phyloP scores from a whole-genome alignment of 768 basidiomycete genomes.

The Termitomyces sp. region DNA sequence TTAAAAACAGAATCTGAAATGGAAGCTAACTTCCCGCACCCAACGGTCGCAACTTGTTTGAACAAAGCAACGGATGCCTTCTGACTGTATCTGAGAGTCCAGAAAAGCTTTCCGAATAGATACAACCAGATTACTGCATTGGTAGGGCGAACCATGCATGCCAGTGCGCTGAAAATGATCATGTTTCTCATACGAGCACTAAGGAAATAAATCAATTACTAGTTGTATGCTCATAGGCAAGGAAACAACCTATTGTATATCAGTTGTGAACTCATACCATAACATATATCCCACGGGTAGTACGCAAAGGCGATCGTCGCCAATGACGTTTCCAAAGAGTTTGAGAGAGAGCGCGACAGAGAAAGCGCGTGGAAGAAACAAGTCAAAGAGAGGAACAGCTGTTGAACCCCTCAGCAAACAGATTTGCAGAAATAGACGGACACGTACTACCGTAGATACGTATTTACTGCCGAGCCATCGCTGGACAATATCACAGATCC shows the following conservation, averaged over 20 bases:
- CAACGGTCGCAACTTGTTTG: slow-evolving; percentile 32
- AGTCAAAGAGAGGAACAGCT: slow-evolving; percentile 78
- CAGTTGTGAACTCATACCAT: slow-evolving; percentile 27
- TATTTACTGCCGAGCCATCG: slow-evolving; percentile 53
- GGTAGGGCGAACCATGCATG: slow-evolving; percentile 84
- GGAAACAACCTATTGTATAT: slow-evolving; percentile 32
- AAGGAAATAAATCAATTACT: neutral
- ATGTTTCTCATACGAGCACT: slow-evolving; percentile 29
- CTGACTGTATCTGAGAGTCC: slow-evolving; percentile 37
- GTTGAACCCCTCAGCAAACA: slow-evolving; percentile 1
- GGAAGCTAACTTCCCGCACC: slow-evolving; percentile 32
- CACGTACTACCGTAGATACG: slow-evolving; percentile 57
- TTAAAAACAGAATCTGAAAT: neutral
- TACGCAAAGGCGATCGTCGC: slow-evolving; percentile 69
- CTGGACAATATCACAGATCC: slow-evolving; percentile 55
- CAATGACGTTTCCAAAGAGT: slow-evolving; percentile 87
- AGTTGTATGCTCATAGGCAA: neutral
- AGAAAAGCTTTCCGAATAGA: slow-evolving; percentile 54
- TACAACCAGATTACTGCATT: slow-evolving; percentile 84
- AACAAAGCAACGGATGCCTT: slow-evolving; percentile 26
- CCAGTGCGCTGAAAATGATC: slow-evolving; percentile 62
- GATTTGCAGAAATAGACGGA: neutral
- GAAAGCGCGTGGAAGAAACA: slow-evolving; percentile 86
- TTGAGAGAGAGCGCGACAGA: slow-evolving; percentile 84
- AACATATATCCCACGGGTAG: slow-evolving; percentile 66